Evolutionary conservation across 768 basidiomycete species (phyloP).

Genomic region (Hypholoma fasciculare): DNA sequence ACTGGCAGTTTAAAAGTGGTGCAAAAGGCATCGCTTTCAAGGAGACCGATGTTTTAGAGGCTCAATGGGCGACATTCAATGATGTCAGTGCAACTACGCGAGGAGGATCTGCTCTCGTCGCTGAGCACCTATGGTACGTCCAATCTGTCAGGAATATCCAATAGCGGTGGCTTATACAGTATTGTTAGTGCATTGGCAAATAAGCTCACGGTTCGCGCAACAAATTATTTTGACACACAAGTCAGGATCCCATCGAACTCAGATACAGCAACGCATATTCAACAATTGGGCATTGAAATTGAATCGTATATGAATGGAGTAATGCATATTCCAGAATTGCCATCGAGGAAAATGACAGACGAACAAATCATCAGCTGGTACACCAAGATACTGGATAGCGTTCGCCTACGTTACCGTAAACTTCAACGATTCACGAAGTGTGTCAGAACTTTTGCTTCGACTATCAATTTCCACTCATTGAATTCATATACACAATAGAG

Average conservation of each 20-base stretch:
- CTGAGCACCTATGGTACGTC: slow-evolving; percentile 91
- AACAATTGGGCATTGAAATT: slow-evolving; percentile 9
- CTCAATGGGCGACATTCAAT: slow-evolving; percentile 94
- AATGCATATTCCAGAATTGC: slow-evolving; percentile 33
- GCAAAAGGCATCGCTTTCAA: slow-evolving; percentile 93
- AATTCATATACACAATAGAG: slow-evolving; percentile 33
- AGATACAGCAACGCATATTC: slow-evolving; percentile 21
- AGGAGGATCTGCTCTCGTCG: slow-evolving; percentile 88
- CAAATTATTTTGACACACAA: slow-evolving; percentile 94
- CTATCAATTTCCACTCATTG: slow-evolving; percentile 8
- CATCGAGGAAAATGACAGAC: slow-evolving; percentile 63
- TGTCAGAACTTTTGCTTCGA: slow-evolving; percentile 14
- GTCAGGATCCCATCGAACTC: slow-evolving; percentile 69
- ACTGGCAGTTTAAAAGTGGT: slow-evolving; percentile 94
- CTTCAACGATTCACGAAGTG: slow-evolving; percentile 91
- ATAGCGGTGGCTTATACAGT: neutral
- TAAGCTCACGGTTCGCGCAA: slow-evolving; percentile 89
- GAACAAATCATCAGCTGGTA: slow-evolving; percentile 90
- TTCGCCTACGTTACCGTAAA: slow-evolving; percentile 89
- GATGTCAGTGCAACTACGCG: slow-evolving; percentile 87
- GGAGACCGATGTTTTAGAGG: slow-evolving; percentile 97
- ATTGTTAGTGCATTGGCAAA: slow-evolving; percentile 80
- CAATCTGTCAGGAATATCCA: neutral
- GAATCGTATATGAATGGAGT: slow-evolving; percentile 7
- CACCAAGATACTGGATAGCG: slow-evolving; percentile 89